Base-by-base conservation (phyloP, 768 basidiomycete genomes). In the Candolleomyces efflorescens region DNA sequence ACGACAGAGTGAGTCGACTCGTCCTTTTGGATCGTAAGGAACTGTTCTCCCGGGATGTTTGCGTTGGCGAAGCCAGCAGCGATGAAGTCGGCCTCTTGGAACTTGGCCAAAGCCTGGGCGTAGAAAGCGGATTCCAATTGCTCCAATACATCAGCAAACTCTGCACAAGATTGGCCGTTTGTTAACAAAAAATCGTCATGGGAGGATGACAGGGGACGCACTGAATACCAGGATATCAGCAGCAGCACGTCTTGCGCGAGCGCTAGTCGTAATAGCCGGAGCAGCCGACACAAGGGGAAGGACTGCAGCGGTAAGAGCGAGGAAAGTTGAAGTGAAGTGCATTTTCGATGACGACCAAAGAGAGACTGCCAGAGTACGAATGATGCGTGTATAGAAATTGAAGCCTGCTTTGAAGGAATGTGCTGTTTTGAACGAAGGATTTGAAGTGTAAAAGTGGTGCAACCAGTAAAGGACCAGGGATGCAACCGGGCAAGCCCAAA, bases 131-230 rank as follows among this genome's bases (percentile, higher is more conserved):
- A 78, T 69, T 92, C 90, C 15, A 92, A 74, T 61, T 86, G 82
- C 68, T 92, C 90, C 45, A 92, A 76, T 50, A 89, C 84, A 67
- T 84, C 75, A 46, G 89, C 88, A 62, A 92, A 92, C 66, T 85
- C 90, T 92, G 65, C 5, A 15, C 43, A 36, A 49, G 15, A 52
- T 48, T 52, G 43, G 32, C 13, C 60, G 1, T 55, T 56, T 26
- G 39, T 58, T 36, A 17, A 49, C 41, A n/a, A 18, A 50, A 37
- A 15, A 38, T 43, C 22, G 60, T 41, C 49, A 53, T 27, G 20
- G 41, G n/a, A 23, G 13, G 2, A 36, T 17, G 50, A 2, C 38
- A 41, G n/a, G 9, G 5, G 24, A 81, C 86, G 63, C 71, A 88
- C 87, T 76, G 68, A 85, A 76, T 24, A 87, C 84, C 63, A 83